Evolutionary conservation across 2,329 filamentous ascomycete genomes (phyloP).

Genomic region (Beauveria sp.): DNA sequence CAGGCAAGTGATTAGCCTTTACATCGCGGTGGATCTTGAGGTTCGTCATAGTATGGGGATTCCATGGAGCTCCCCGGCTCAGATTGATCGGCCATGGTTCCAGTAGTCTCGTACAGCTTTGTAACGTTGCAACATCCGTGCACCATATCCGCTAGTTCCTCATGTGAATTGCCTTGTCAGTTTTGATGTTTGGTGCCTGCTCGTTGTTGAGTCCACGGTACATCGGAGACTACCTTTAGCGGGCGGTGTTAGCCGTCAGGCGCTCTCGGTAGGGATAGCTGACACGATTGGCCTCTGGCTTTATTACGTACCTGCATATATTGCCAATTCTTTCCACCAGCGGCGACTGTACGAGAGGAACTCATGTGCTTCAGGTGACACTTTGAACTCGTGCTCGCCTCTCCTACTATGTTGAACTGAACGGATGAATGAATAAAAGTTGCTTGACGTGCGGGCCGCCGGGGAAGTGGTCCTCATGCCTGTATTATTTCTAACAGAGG

Average conservation of each 20-base stretch:
- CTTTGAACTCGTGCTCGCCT: too few species aligned
- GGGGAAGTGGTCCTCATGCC: not conserved
- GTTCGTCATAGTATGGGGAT: not conserved
- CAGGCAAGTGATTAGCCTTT: slow-evolving; percentile 1
- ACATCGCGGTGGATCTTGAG: not conserved
- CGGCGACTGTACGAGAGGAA: not conserved
- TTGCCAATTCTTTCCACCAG: not conserved
- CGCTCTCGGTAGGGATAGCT: too few species aligned
- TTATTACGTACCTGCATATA: not conserved
- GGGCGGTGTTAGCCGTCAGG: too few species aligned
- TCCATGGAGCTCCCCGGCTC: not conserved
- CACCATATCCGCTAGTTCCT: not conserved
- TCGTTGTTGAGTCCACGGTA: too few species aligned
- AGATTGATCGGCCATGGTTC: slow-evolving; percentile 2
- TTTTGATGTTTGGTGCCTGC: not conserved
- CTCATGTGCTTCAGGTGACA: not conserved
- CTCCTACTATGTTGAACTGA: not conserved
- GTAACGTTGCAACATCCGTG: slow-evolving; percentile 10
- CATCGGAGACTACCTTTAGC: too few species aligned
- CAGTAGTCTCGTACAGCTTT: not conserved
- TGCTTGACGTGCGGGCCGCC: not conserved
- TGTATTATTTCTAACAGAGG: not conserved
- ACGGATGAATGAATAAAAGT: not conserved
- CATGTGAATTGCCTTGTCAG: not conserved
- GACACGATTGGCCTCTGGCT: too few species aligned